Evolutionary conservation across 2,329 filamentous ascomycete genomes (phyloP).

Genomic region (Fusarium beomiforme): DNA sequence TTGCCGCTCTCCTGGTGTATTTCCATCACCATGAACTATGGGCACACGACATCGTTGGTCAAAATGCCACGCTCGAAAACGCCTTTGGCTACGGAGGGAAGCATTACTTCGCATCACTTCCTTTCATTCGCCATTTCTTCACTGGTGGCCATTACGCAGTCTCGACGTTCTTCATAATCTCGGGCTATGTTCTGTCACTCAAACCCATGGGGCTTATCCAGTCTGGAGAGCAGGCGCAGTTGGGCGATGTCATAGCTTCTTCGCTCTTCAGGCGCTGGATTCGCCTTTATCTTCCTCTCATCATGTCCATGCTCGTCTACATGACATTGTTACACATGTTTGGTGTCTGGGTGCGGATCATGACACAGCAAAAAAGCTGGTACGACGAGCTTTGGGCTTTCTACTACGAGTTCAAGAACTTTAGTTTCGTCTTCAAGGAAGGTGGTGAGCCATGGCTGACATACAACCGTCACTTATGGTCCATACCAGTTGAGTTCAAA

Average conservation of each 20-base stretch:
- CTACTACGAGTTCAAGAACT: slow-evolving; percentile 71
- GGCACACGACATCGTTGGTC: slow-evolving; percentile 57
- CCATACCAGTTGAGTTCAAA: slow-evolving; percentile 70
- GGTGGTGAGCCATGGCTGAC: slow-evolving; percentile 63
- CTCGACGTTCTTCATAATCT: slow-evolving; percentile 66
- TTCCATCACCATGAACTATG: slow-evolving; percentile 69
- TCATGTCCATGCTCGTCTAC: slow-evolving; percentile 64
- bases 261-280: slow-evolving; percentile 61
- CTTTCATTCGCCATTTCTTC: slow-evolving; percentile 68
- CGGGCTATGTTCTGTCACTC: slow-evolving; percentile 65
- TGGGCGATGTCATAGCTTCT: slow-evolving; percentile 58
- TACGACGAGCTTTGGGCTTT: slow-evolving; percentile 60
- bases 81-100: slow-evolving; percentile 61
- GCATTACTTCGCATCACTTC: slow-evolving; percentile 62
- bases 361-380: slow-evolving; percentile 53
- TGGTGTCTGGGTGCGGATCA: slow-evolving; percentile 55
- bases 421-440: slow-evolving; percentile 71
- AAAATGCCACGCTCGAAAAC: slow-evolving; percentile 59
- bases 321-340: slow-evolving; percentile 62
- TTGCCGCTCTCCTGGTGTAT: slow-evolving; percentile 74
- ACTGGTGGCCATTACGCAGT: slow-evolving; percentile 70
- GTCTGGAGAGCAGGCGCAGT: slow-evolving; percentile 51
- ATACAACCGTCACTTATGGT: slow-evolving; percentile 70
- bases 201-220: slow-evolving; percentile 60
- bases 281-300: slow-evolving; percentile 61